These are phyloP conservation scores for Pezicula radicicola DNA, from an alignment of 2,329 filamentous ascomycete genomes.

Conservation along the genomic window DNA sequence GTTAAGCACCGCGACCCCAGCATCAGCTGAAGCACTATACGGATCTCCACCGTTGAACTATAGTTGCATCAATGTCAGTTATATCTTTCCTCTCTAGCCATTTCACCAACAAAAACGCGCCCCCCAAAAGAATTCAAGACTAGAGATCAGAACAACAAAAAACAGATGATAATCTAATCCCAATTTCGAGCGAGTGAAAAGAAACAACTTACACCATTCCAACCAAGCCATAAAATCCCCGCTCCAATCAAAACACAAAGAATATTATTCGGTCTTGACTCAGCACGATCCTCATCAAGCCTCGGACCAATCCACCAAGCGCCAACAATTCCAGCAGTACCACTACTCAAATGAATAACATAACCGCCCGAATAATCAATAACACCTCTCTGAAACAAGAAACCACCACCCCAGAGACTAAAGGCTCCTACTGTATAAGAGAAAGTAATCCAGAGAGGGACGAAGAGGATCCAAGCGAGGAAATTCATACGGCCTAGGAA, in stretches of 20 bases:
- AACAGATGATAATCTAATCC: too few relatives aligned
- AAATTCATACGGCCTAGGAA: constrained; percentile 48
- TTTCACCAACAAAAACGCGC: too few relatives aligned
- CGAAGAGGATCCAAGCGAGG: constrained; percentile 48
- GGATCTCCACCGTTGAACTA: constrained; percentile 49
- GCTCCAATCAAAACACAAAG: constrained; percentile 42
- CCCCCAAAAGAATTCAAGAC: too few relatives aligned
- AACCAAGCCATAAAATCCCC: constrained; percentile 48
- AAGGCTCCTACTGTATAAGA: constrained; percentile 41
- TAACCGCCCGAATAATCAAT: constrained; percentile 51
- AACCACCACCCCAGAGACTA: constrained; percentile 44
- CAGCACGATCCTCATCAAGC: constrained; percentile 39
- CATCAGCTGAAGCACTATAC: constrained; percentile 46
- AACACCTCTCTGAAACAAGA: constrained; percentile 41
- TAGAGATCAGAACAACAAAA: too few relatives aligned
- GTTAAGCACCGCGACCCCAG: constrained; percentile 47
- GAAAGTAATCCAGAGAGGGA: constrained; percentile 48
- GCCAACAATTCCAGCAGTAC: constrained; percentile 45
- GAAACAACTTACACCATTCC: constrained; percentile 35
- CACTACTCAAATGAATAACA: constrained; percentile 50
- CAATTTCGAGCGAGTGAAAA: too few relatives aligned
- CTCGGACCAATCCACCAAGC: constrained; percentile 46
- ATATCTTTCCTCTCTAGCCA: too few relatives aligned
- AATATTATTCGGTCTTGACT: constrained; percentile 45
- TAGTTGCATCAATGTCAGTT: too few relatives aligned